A percentile compares a stretch with the other conserved stretches of the same genome.
Conservation (phyloP, 1,139 yeast species). For the Candida sanyaensis region DNA sequence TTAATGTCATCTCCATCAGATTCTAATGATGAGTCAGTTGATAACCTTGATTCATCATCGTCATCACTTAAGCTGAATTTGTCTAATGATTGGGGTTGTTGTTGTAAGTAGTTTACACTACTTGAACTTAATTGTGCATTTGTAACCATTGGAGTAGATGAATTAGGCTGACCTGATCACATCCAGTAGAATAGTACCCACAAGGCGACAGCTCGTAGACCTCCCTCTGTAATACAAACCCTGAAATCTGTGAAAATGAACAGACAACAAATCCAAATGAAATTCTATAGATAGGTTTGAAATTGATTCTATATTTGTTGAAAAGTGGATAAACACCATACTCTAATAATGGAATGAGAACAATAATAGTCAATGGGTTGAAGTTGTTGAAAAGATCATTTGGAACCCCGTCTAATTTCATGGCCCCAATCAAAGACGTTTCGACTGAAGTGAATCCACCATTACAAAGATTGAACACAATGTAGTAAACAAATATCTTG, state of each 20-base stretch:
- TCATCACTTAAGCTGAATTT: no score
- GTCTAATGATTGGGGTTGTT: no score
- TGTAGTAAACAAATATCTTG: constrained; percentile 61
- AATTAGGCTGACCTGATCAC: no score
- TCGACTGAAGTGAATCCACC: constrained; percentile 66
- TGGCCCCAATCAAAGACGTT: constrained; percentile 66
- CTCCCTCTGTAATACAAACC: constrained; percentile 39
- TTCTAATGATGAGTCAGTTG: no score
- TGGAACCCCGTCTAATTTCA: constrained; percentile 69
- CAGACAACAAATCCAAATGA: constrained; percentile 37
- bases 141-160: no score
- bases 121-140: no score
- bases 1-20: no score
- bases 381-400: constrained; percentile 70
- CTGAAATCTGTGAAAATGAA: constrained; percentile 41
- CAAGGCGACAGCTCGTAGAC: constrained; percentile 42
- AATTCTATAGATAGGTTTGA: constrained; percentile 39
- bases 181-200: constrained; percentile 46
- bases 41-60: no score
- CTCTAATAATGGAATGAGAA: constrained; percentile 66
- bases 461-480: constrained; percentile 64
- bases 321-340: constrained; percentile 58
- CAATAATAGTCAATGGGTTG: constrained; percentile 66
- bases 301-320: constrained; percentile 45
- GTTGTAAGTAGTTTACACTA: no score